phyloP scores from a whole-genome alignment of 768 basidiomycete genomes.

The Tulasnella sp. region DNA sequence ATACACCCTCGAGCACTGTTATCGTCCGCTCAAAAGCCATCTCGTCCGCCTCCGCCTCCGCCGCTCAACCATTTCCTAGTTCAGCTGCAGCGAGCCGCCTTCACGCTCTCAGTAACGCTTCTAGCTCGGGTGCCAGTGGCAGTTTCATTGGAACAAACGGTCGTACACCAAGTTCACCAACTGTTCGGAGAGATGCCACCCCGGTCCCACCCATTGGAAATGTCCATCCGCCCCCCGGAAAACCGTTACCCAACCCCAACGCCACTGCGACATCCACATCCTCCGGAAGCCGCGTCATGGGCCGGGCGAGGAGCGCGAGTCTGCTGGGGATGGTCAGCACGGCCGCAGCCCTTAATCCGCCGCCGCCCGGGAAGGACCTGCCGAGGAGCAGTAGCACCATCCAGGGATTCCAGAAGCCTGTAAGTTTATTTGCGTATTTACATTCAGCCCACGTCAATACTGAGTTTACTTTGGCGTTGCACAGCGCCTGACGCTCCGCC shows the following conservation, averaged over 20 bases:
- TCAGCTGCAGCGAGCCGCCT: neutral
- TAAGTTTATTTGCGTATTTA: neutral
- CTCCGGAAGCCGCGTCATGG: neutral
- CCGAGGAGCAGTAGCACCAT: neutral
- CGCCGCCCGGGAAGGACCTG: slow-evolving; percentile 4
- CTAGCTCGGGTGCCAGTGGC: neutral
- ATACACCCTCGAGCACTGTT: neutral
- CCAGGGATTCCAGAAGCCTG: neutral
- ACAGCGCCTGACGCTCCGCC: slow-evolving; percentile 19
- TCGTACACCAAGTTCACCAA: slow-evolving; percentile 14
- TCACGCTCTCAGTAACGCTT: slow-evolving; percentile 12
- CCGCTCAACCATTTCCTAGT: slow-evolving; percentile 1
- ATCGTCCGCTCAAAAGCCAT: slow-evolving; percentile 8
- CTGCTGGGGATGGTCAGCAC: slow-evolving; percentile 22
- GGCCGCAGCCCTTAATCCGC: neutral
- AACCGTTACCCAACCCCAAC: slow-evolving; percentile 17
- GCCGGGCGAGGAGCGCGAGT: slow-evolving; percentile 21
- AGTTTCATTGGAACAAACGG: neutral
- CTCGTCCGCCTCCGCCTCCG: neutral
- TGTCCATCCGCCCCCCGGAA: slow-evolving; percentile 10
- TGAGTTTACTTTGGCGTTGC: neutral
- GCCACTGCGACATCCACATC: slow-evolving; percentile 15
- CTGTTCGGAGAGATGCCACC: slow-evolving; percentile 1
- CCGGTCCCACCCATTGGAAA: slow-evolving; percentile 18
- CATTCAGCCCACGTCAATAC: neutral